Percentiles rank a stretch among this genome's conserved stretches.
phyloP scores from a whole-genome alignment of 495 filamentous ascomycete species.

The Penicillium diatomitis region DNA sequence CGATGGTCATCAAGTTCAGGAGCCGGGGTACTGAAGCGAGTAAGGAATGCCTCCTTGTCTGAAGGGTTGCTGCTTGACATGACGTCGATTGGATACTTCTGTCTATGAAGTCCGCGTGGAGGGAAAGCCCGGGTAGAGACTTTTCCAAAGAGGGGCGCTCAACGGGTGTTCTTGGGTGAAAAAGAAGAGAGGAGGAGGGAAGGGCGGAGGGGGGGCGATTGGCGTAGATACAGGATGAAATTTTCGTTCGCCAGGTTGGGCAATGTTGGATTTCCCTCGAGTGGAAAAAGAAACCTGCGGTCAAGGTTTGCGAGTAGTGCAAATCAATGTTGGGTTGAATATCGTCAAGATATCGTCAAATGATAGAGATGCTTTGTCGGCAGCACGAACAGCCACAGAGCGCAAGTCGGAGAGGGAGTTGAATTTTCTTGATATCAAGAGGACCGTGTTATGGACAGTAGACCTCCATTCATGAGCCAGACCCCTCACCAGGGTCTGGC shows the following conservation, averaged over 20 bases:
- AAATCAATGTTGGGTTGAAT: not conserved
- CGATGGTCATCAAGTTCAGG: conserved; percentile 92
- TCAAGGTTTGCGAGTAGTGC: not conserved
- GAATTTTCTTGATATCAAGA: conserved; percentile 8
- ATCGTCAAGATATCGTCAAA: not conserved
- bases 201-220: not conserved
- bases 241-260: conserved; percentile 15
- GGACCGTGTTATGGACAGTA: conserved; percentile 23
- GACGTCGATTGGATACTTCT: conserved; percentile 2
- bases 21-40: conserved; percentile 66
- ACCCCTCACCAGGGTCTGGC: conserved; percentile 41
- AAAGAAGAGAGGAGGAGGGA: not conserved
- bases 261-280: not conserved
- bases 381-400: conserved; percentile 22
- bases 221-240: not conserved
- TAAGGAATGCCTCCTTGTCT: conserved; percentile 45
- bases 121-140: not conserved
- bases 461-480: conserved; percentile 39
- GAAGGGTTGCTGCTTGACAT: conserved; percentile 61
- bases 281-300: not conserved
- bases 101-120: not conserved
- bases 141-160: no score
- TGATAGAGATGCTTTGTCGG: conserved; percentile 1
- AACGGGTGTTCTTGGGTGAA: not conserved
- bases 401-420: conserved; percentile 15